Base-by-base conservation (phyloP, 2,329 filamentous ascomycete species). In the Pyrenophora tritici-repentis region DNA sequence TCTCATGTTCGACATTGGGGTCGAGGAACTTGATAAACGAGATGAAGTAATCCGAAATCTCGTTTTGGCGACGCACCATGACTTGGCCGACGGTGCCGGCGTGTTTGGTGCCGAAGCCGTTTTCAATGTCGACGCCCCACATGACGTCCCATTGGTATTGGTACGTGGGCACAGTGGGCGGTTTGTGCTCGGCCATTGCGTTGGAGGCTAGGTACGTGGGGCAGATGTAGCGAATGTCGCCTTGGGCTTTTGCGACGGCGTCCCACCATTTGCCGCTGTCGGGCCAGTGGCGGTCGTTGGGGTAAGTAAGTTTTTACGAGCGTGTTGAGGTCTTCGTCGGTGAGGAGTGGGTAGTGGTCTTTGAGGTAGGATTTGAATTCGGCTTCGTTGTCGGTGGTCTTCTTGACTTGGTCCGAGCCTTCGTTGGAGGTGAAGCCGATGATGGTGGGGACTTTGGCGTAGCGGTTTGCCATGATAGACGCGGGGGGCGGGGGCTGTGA, bases 321-420 rank as follows among this genome's bases (percentile, higher is more conserved):
- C 2, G 60, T 52, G 24, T 58, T 49, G 22, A 81, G 76, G 35
- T 78, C 80, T 49, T 81, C 79, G 61, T 82, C 80, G 3, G 82
- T 74, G 2, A 83, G 75, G 0, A 83, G 68, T 4, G 83, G 75
- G 31, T 80, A 71, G 53, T 71, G 68, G 44, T 71, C 67, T 48
- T 66, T 64, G 29, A 71, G 56, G 53, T 71, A 71, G 37, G 56
- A 54, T 43, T 66, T 70, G 49, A 71, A 66, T 12, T 68, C 68
- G 70, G 71, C 46, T 73, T 78, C 32, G 59, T 66, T 49, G 62
- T 79, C 61, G 52, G 68, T 59, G 26, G 55, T 36, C 65, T 66
- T 63, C 63, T 69, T 58, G 64, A 78, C 63, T 63, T 78, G 41
- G 64, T 76, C 59, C 61, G 75, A 55, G 72, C 76, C 58, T 70